A percentile compares a stretch with the other conserved stretches of the same genome.
Conservation (phyloP, 2,329 filamentous ascomycete genomes). For the Phyllosticta citribraziliensis region DNA sequence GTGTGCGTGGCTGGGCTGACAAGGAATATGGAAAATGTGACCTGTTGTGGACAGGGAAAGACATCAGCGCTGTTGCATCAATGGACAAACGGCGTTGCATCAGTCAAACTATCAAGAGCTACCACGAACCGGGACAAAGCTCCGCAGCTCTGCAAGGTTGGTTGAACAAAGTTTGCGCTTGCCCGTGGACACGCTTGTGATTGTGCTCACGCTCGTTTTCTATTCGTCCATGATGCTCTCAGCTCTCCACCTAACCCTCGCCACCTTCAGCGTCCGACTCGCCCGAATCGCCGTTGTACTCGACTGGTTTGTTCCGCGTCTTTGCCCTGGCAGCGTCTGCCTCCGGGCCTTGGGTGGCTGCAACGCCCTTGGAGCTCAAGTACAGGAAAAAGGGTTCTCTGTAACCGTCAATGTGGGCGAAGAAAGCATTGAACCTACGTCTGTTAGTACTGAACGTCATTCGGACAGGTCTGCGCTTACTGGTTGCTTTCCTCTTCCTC, state of each 20-base stretch:
- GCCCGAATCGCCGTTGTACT: conserved; percentile 1
- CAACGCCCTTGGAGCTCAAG: conserved; percentile 39
- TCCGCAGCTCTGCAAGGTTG: not conserved
- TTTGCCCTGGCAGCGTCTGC: conserved; percentile 1
- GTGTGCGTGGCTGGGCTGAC: too few relatives aligned
- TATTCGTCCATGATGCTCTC: not conserved
- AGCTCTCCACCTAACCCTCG: not conserved
- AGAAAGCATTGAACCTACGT: conserved; percentile 36
- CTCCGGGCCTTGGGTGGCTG: conserved; percentile 25
- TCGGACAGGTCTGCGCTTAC: conserved; percentile 44
- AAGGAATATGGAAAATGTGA: too few relatives aligned
- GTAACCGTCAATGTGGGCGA: conserved; percentile 42
- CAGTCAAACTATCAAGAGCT: not conserved
- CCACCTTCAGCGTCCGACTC: conserved; percentile 6
- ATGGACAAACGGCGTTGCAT: not conserved
- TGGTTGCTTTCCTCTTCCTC: conserved; percentile 81
- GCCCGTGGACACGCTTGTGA: not conserved
- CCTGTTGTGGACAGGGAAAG: too few relatives aligned
- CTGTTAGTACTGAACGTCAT: conserved; percentile 12
- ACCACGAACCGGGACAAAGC: not conserved
- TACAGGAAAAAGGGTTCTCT: conserved; percentile 40
- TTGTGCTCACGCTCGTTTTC: not conserved
- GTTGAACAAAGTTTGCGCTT: not conserved
- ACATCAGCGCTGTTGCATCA: too few relatives aligned
- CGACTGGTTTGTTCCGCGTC: not conserved